Evolutionary conservation across 176 grass and related monocot genomes (phyloP), one percentile per base, ranked within the genome.

Genomic region (Saccharum spontaneum): DNA sequence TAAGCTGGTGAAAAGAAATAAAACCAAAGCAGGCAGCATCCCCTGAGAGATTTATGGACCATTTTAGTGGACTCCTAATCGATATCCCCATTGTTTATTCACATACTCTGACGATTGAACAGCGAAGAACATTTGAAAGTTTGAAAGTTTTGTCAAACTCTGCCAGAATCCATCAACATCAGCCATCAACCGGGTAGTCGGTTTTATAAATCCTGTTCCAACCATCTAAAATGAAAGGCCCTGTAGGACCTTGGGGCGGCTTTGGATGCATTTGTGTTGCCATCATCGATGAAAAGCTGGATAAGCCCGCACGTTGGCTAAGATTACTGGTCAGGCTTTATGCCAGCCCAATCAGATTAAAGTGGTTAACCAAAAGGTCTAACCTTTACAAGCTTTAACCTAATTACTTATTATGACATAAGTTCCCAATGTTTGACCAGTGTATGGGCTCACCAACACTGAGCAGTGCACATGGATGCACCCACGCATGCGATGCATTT

Each of bases 371-470:
- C 69, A 87, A 91, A 91, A 84, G 64, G 64, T 64, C 7, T 65
- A 88, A 81, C 39, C 63, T 71, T 81, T 54, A 84, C 81, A 79
- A 90, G 12, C 82, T 89, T 86, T 75, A 84, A 81, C 52, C 52
- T 66, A 81, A 75, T 79, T 28, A 37, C 72, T 34, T 48, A 64
- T 62, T 62, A 87, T 55, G 81, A 88, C 61, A 55, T 50, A 55
- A 78, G 78, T 86, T 92, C 86, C 86, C 90, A 68, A 86, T 82
- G 86, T 89, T 86, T 92, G 86, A 92, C 90, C 43, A 80, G 73
- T 39, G 46, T 68, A 71, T 76, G 82, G 26, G 69, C 80, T 91
- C 80, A 77, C 61, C 89, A 80, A 76, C 63, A 75, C 52, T 67
- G 61, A 77, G 64, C 37, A 41, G 76, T 69, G 84, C 80, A 83